Conservation (phyloP, 2,329 filamentous ascomycete genomes). For the Fusarium sp. region DNA sequence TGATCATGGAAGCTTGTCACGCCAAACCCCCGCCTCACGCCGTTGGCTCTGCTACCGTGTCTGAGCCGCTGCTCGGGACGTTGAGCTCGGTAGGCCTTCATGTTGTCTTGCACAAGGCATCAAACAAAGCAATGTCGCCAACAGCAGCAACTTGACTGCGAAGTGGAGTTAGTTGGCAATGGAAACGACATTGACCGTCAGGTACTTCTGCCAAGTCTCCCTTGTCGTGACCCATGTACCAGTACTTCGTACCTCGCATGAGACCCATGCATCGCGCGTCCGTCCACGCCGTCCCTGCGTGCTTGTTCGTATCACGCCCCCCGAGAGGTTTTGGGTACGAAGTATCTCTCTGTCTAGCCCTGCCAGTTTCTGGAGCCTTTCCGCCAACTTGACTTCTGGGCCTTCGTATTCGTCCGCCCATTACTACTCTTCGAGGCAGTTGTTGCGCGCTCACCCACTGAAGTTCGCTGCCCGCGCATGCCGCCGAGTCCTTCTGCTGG, state of each 20-base stretch:
- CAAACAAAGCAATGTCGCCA: conserved; percentile 28
- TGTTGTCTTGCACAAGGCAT: neutral
- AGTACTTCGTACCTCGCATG: conserved; percentile 39
- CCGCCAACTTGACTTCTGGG: conserved; percentile 5
- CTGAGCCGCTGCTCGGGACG: neutral
- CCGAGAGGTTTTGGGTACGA: conserved; percentile 16
- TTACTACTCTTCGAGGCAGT: conserved; percentile 11
- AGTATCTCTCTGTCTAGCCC: conserved; percentile 16
- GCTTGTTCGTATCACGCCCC: conserved; percentile 39
- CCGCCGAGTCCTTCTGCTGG: conserved; percentile 1
- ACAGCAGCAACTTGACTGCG: conserved; percentile 20
- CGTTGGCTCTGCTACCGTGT: conserved; percentile 8
- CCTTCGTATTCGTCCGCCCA: conserved; percentile 30
- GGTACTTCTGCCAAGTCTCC: conserved; percentile 23
- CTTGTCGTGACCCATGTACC: conserved; percentile 32
- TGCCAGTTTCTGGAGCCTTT: conserved; percentile 28
- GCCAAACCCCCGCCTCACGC: conserved; percentile 30
- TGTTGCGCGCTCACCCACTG: neutral
- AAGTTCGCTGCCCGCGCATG: conserved; percentile 1
- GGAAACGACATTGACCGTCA: conserved; percentile 17
- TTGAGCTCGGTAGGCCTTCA: neutral
- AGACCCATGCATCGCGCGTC: conserved; percentile 37
- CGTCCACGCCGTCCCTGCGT: conserved; percentile 37
- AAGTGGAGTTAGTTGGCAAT: conserved; percentile 19
- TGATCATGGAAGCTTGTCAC: conserved; percentile 29